Conservation (phyloP, 352 stramenopile genomes). For the Phytophthora cryptogea region DNA sequence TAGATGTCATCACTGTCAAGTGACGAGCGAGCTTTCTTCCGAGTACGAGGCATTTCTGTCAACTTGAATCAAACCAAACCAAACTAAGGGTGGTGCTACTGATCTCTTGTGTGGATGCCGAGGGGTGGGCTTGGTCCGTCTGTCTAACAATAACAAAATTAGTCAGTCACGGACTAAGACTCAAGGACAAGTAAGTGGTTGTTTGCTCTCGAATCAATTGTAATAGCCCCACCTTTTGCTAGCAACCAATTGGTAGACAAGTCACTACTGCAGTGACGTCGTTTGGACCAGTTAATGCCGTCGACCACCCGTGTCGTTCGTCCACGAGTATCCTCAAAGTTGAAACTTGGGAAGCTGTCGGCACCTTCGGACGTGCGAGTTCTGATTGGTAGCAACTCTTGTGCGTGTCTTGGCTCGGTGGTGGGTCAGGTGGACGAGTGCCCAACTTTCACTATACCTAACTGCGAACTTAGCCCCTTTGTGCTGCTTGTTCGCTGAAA, state of each 20-base stretch:
- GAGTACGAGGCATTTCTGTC: slow-evolving; percentile 29
- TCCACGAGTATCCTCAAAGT: slow-evolving; percentile 18
- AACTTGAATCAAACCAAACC: slow-evolving; percentile 5
- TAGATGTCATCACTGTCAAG: slow-evolving; percentile 28
- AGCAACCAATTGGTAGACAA: not conserved
- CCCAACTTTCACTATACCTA: too few species aligned
- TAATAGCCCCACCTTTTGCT: slow-evolving; percentile 6
- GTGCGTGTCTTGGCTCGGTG: slow-evolving; percentile 13
- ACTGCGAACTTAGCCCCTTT: not conserved
- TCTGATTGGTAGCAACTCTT: slow-evolving; percentile 17
- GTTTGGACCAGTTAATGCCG: slow-evolving; percentile 18
- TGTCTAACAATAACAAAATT: slow-evolving; percentile 38
- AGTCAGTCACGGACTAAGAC: slow-evolving; percentile 22
- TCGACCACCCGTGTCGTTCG: slow-evolving; percentile 19
- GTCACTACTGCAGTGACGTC: slow-evolving; percentile 12
- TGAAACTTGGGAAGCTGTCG: slow-evolving; percentile 20
- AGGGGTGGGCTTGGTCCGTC: slow-evolving; percentile 2
- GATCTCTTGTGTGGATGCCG: not conserved
- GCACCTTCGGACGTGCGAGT: slow-evolving; percentile 1
- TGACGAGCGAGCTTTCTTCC: slow-evolving; percentile 34
- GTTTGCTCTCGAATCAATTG: not conserved
- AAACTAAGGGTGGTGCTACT: not conserved
- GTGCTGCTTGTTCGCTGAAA: slow-evolving; percentile 13
- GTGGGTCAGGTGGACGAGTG: slow-evolving; percentile 1
- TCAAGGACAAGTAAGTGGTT: not conserved